A percentile compares a stretch with the other conserved stretches of the same genome.
Evolutionary conservation across 805 yeast species (phyloP).

Genomic region (Candida silvicultrix): DNA sequence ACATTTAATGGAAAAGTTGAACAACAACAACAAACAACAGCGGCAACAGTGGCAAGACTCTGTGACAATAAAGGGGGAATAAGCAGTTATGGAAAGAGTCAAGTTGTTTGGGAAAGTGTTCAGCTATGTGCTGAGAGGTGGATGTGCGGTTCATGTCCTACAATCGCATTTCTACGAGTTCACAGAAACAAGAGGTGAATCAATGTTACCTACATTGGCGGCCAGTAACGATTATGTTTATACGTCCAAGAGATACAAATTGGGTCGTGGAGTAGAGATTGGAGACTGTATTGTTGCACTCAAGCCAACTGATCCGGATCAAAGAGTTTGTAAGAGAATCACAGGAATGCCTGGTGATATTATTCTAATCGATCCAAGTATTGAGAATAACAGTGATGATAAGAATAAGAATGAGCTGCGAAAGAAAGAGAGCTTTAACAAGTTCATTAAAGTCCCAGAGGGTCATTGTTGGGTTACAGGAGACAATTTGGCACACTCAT

Average conservation of each 20-base stretch:
- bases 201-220: conserved; percentile 89
- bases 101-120: conserved; percentile 17
- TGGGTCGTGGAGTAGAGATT: conserved; percentile 59
- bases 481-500: conserved; percentile 79
- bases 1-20: no score
- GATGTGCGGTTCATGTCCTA: conserved; percentile 60
- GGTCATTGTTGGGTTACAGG: conserved; percentile 99
- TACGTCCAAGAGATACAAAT: conserved; percentile 54
- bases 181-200: conserved; percentile 83
- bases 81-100: conserved; percentile 15
- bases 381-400: conserved; percentile 18
- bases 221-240: conserved; percentile 74
- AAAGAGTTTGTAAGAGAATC: conserved; percentile 85
- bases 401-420: conserved; percentile 4
- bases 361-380: conserved; percentile 74
- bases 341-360: conserved; percentile 96
- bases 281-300: conserved; percentile 88
- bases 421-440: conserved; percentile 22
- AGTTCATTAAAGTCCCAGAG: conserved; percentile 72
- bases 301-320: conserved; percentile 85
- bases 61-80: no score
- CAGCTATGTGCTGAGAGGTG: conserved; percentile 36
- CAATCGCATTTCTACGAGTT: conserved; percentile 66
- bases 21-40: neutral
- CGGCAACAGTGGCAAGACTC: no score